Evolutionary conservation across 345 rosid species (phyloP).

Genomic region (Abelmoschus esculentus): DNA sequence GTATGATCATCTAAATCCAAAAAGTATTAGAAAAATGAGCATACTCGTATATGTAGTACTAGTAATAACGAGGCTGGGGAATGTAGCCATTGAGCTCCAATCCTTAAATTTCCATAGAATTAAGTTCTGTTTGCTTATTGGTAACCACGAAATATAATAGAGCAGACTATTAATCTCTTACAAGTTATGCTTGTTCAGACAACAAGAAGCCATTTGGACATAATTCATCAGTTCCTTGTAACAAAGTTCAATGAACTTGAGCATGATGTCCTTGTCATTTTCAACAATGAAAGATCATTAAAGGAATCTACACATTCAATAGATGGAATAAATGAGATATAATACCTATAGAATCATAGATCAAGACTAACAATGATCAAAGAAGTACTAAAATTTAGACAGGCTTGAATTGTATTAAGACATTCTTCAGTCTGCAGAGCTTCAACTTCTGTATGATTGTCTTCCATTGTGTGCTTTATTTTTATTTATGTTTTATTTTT

Average conservation of each 20-base stretch:
- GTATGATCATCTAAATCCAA: background rate
- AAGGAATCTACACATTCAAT: background rate
- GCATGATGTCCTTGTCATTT: background rate
- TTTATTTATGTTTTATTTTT: background rate
- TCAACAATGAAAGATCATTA: background rate
- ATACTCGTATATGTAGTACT: background rate
- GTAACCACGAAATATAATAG: background rate
- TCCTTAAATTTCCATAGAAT: background rate
- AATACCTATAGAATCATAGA: background rate
- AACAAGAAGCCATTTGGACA: background rate
- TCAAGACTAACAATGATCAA: background rate
- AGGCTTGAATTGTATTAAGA: background rate
- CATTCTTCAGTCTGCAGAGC: background rate
- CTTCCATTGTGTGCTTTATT: background rate
- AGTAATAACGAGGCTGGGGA: background rate
- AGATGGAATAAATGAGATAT: background rate
- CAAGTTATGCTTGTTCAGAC: background rate
- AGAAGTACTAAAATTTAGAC: background rate
- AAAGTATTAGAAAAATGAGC: background rate
- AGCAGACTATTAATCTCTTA: background rate
- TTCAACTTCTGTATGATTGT: background rate
- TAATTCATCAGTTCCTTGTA: background rate
- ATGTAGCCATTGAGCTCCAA: background rate
- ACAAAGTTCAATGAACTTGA: background rate
- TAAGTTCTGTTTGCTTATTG: background rate